Evolutionary conservation across 1,284 basidiomycete genomes (phyloP).

Genomic region (Ceratobasidium sp.): DNA sequence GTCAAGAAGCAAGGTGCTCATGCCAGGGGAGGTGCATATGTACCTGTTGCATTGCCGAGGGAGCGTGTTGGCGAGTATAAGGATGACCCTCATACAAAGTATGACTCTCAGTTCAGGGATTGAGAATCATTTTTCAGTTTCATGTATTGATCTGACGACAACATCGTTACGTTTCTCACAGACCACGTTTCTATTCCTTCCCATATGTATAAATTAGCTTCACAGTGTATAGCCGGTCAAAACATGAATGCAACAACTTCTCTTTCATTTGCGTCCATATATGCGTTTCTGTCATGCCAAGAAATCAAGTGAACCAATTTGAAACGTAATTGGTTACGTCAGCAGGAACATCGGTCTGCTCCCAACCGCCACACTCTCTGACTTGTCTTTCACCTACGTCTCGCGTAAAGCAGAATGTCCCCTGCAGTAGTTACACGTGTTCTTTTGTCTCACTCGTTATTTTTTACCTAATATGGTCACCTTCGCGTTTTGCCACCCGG

Average conservation of each 20-base stretch:
- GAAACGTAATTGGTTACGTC: not conserved
- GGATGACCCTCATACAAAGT: slow-evolving; percentile 30
- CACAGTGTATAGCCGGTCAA: not conserved
- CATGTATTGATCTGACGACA: not conserved
- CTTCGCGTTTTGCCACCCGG: slow-evolving; percentile 3
- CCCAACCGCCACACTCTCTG: not conserved
- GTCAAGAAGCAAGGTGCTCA: not conserved
- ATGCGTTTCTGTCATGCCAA: not conserved
- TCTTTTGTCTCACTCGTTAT: slow-evolving; percentile 11
- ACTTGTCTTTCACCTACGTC: not conserved
- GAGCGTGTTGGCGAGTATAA: slow-evolving; percentile 23
- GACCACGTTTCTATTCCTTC: not conserved
- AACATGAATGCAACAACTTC: not conserved
- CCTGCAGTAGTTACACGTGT: slow-evolving; percentile 1
- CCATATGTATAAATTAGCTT: not conserved
- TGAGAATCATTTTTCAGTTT: slow-evolving; percentile 1
- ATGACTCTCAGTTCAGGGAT: slow-evolving; percentile 26
- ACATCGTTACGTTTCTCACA: not conserved
- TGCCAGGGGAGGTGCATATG: not conserved
- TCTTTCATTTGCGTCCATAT: not conserved
- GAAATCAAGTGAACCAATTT: not conserved
- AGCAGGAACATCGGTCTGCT: not conserved
- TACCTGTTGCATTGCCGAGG: slow-evolving; percentile 14
- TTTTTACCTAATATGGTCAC: not conserved
- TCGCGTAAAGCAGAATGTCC: not conserved